phyloP scores from a whole-genome alignment of 352 stramenopile genomes.

The Globisporangium cystogenes region DNA sequence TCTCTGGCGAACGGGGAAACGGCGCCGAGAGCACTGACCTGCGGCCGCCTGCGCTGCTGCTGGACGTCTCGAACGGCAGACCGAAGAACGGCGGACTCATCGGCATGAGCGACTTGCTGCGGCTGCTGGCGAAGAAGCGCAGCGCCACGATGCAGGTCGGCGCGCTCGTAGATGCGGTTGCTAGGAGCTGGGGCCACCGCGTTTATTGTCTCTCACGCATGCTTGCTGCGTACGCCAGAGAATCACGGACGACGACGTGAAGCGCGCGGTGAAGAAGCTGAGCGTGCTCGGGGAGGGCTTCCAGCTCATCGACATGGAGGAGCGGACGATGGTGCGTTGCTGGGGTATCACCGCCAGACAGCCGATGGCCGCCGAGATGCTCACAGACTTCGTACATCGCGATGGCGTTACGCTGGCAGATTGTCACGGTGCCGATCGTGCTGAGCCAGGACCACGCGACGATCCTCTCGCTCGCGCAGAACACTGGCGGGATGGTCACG shows the following conservation, averaged over 20 bases:
- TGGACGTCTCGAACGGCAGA: conserved; percentile 12
- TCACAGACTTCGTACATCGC: neutral
- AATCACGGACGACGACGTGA: conserved; percentile 91
- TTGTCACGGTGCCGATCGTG: conserved; percentile 95
- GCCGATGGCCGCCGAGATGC: too few species aligned
- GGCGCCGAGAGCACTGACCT: neutral
- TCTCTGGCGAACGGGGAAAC: too few species aligned
- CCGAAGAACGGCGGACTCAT: conserved; percentile 84
- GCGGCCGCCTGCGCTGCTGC: neutral
- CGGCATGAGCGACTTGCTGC: conserved; percentile 73
- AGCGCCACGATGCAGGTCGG: conserved; percentile 51
- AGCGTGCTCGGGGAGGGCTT: conserved; percentile 93
- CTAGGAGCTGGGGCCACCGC: too few species aligned
- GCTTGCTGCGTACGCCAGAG: conserved; percentile 20
- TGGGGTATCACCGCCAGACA: neutral
- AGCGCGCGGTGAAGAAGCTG: conserved; percentile 94
- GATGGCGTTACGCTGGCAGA: conserved; percentile 22
- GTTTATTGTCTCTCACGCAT: neutral
- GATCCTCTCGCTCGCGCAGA: conserved; percentile 88
- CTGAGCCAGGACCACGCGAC: conserved; percentile 93
- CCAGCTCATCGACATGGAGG: conserved; percentile 90
- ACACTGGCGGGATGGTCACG: conserved; percentile 86
- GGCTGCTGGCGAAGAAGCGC: conserved; percentile 64
- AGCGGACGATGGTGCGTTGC: conserved; percentile 78
- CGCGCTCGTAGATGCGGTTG: too few species aligned